Evolutionary conservation across 2,329 filamentous ascomycete species (phyloP), one percentile per base, ranked within the genome.

Genomic region (Microdochium bolleyi): DNA sequence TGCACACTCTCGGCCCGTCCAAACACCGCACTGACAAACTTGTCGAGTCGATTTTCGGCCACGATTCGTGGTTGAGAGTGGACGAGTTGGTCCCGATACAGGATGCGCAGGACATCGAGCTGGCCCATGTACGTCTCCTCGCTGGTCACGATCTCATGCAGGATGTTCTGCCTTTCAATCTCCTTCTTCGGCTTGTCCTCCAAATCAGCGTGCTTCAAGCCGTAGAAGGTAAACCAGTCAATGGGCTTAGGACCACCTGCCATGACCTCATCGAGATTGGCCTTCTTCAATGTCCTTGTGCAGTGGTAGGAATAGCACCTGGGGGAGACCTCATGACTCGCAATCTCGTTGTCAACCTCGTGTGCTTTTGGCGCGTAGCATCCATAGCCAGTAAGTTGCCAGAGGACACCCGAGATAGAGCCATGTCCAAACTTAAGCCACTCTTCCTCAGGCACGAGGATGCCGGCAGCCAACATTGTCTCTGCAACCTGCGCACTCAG

Each of bases 241-340:
- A 89, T 84, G 10, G 82, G 80, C 61, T 86, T 86, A 50, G 83
- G 78, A 52, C 82, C 83, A 55, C 87, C 85, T 41, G 86, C 77
- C 62, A 82, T 74, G 57, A 92, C 80, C 24, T 87, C 81, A 55
- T 89, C 85, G 32, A 97, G 72, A 60, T 96, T 95, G 58, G 96
- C 88, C 73, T 96, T 97, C 72, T 94, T 96, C 59, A 97, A 70
- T 1, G 92, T 99, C 51, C 94, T 80, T 65, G 92, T 94, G 68
- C 94, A 99, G 68, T 96, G 90, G 67, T 92, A 82, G 2, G 92
- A 90, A 70, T 99, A 99, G 68, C 94, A 99, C 56, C 92, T 82
- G 16, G 88, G 88, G 30, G 80, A 75, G 10, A 83, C 80, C 55
- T 85, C 80, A 38, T 64, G 64, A 5, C 51, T 67, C 55, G 53